Evolutionary conservation across 306 rosid genomes (phyloP), one percentile per base, ranked within the genome.

Genomic region (Oemleria cerasiformis): DNA sequence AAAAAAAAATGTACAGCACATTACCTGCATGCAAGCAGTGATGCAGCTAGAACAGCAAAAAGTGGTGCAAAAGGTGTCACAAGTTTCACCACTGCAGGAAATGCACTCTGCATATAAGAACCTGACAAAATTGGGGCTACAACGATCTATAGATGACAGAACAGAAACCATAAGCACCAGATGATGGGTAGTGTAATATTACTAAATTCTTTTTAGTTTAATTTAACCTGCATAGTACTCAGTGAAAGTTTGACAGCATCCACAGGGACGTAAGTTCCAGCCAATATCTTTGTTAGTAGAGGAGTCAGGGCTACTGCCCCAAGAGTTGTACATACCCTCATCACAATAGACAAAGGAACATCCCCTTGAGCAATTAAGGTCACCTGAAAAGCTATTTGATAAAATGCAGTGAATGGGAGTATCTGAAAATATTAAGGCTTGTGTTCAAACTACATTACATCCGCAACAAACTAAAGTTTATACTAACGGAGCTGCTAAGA

Each of bases 11-110:
- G 30, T 25, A 25, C 30, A 71, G 65, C 71, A 25, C n/a, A 38
- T 7, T 42, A 82, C 86, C 86, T 79, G 86, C 86, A 75, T 15
- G 86, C 86, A 4, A 82, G 81, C 57, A 83, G 76, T 23, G 86
- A 79, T 3, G 86, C 57, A 57, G 79, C 73, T 56, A 83, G 76
- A 63, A 79, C 86, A 25, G 81, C 86, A 49, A 83, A 67, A 49
- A 83, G 81, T 49, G 84, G 86, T 57, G 86, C 60, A 42, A 72
- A 83, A 19, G 86, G 84, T 16, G 56, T 50, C 59, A 63, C 68
- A 60, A 30, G 6, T 58, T 76, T 79, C 67, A 83, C 83, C 5
- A 56, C 63, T 0, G 71, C 60, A 25, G 86, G 86, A 75, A 79
- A 79, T 16, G 62, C 57, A n/a, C 71, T 83, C 65, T 83, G 78